Evolutionary conservation across 768 basidiomycete genomes (phyloP).

Genomic region (Phaeolepiota aurea): DNA sequence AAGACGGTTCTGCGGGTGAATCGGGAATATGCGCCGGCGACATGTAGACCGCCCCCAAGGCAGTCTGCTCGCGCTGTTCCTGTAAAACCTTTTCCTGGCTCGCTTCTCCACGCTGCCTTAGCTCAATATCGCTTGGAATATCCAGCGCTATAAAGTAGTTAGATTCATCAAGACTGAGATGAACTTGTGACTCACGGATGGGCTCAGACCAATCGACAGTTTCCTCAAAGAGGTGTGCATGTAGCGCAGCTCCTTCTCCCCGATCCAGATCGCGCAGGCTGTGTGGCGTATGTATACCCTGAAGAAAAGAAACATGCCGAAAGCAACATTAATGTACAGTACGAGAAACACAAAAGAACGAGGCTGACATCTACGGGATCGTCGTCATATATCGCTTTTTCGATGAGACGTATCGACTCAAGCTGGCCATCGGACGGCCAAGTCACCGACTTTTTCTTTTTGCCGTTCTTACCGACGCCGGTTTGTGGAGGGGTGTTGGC

Average conservation of each 20-base stretch:
- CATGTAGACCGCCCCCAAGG: constrained; percentile 71
- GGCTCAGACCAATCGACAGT: constrained; percentile 83
- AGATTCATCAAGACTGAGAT: not conserved
- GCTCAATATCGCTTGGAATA: constrained; percentile 49
- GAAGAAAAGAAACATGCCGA: constrained; percentile 26
- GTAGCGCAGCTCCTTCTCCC: constrained; percentile 79
- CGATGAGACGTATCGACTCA: constrained; percentile 71
- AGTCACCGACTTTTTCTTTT: constrained; percentile 70
- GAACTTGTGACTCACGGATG: constrained; percentile 45
- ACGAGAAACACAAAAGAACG: constrained; percentile 29
- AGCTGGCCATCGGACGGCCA: constrained; percentile 73
- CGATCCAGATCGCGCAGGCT: constrained; percentile 81
- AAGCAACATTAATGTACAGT: constrained; percentile 44
- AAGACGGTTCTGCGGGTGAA: constrained; percentile 57
- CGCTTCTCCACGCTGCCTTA: constrained; percentile 47
- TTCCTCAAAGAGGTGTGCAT: constrained; percentile 80
- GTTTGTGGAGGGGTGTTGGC: constrained; percentile 25
- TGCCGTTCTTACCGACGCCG: constrained; percentile 31
- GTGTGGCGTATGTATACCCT: constrained; percentile 68
- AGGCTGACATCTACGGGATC: constrained; percentile 78
- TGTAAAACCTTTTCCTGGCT: constrained; percentile 66
- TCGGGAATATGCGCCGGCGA: constrained; percentile 66
- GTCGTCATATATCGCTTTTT: constrained; percentile 83
- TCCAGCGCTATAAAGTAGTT: constrained; percentile 40
- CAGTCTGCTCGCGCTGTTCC: constrained; percentile 72